phyloP scores from a whole-genome alignment of 1,284 basidiomycete species.

The Trametes sp. region DNA sequence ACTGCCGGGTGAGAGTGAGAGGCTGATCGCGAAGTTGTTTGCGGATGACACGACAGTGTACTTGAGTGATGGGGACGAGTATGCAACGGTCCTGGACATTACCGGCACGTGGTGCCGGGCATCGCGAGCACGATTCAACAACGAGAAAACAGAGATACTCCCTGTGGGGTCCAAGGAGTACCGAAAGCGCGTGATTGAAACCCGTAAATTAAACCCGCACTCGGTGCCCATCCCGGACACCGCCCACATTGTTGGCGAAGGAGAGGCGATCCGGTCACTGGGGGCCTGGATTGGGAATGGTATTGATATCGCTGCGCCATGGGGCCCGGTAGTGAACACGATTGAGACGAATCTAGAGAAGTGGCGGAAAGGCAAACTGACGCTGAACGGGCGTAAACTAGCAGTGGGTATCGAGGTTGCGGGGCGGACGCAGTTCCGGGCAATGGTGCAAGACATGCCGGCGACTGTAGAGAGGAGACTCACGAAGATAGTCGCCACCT shows the following conservation, averaged over 20 bases:
- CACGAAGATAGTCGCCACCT: too few species aligned
- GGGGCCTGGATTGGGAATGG: constrained; percentile 42
- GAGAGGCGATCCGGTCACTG: constrained; percentile 32
- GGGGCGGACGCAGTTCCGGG: constrained; percentile 34
- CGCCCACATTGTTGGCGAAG: constrained; percentile 17
- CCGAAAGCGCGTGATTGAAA: constrained; percentile 11
- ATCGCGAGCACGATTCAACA: constrained; percentile 44
- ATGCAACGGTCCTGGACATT: constrained; percentile 23
- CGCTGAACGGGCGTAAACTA: constrained; percentile 27
- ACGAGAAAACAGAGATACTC: constrained; percentile 43
- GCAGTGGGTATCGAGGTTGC: constrained; percentile 33
- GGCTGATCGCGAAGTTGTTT: constrained; percentile 36
- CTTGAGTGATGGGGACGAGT: constrained; percentile 31
- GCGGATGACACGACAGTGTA: constrained; percentile 43
- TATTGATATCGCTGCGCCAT: background rate
- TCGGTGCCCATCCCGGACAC: constrained; percentile 14
- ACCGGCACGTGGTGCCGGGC: constrained; percentile 40
- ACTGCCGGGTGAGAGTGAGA: constrained; percentile 31
- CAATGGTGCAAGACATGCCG: constrained; percentile 37
- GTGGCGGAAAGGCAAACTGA: constrained; percentile 32
- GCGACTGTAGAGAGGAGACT: background rate
- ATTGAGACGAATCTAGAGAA: background rate
- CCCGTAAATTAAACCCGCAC: background rate
- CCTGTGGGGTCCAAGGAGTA: constrained; percentile 37
- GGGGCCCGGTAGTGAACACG: background rate